A percentile compares a stretch with the other conserved stretches of the same genome.
Conservation (phyloP, 225 moss, liverwort and hornwort species). For the Polytrichum formosum region DNA sequence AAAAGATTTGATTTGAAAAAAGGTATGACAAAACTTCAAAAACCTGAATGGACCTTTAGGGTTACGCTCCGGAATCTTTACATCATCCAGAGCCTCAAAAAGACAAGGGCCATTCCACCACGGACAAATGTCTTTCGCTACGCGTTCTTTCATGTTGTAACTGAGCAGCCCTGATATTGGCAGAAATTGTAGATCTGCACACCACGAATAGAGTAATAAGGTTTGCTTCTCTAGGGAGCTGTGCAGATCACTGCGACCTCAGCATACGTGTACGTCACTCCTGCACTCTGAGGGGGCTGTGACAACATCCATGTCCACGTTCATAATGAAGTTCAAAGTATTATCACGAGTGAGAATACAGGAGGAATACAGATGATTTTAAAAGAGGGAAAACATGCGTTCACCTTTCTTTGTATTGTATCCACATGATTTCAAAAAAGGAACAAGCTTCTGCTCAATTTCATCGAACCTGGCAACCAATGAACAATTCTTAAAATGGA, state of each 20-base stretch:
- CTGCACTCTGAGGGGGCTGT: not conserved
- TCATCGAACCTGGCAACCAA: slow-evolving; percentile 43
- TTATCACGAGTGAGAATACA: no score
- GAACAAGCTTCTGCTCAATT: slow-evolving; percentile 49
- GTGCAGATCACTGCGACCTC: no score
- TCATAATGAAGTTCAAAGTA: no score
- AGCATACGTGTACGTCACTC: no score
- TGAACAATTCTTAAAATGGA: no score
- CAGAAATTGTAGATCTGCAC: slow-evolving; percentile 1
- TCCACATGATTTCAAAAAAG: slow-evolving; percentile 46
- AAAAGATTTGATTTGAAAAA: not conserved
- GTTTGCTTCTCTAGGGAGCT: no score
- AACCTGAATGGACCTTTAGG: slow-evolving; percentile 54
- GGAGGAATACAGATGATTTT: not conserved
- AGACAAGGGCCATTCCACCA: slow-evolving; percentile 63
- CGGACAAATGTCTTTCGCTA: slow-evolving; percentile 29
- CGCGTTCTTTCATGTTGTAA: slow-evolving; percentile 41
- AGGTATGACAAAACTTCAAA: not conserved
- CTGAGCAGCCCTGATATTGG: slow-evolving; percentile 57
- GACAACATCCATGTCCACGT: no score
- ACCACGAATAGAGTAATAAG: not conserved
- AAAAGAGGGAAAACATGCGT: slow-evolving; percentile 1
- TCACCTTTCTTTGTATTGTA: slow-evolving; percentile 59
- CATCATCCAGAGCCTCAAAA: slow-evolving; percentile 54
- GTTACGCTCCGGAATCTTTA: slow-evolving; percentile 43